Percentiles rank a stretch among this genome's conserved stretches.
Conservation (phyloP, 2,329 filamentous ascomycete species). For the Talaromyces sp. region DNA sequence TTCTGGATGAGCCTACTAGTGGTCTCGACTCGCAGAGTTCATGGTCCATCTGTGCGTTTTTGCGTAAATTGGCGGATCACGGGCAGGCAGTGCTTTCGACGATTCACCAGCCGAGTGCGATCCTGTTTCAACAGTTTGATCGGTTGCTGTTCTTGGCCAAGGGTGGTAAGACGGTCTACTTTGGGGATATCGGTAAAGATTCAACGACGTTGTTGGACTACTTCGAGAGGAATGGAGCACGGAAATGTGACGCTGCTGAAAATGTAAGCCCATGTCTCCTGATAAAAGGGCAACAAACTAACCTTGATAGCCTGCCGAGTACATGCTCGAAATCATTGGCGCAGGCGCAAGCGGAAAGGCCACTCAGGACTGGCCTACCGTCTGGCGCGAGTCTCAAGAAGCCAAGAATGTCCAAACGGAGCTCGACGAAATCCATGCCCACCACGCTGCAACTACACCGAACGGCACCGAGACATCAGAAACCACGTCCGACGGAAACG, state of each 20-base stretch:
- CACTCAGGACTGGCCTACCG: constrained; percentile 61
- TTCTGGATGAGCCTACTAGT: constrained; percentile 89
- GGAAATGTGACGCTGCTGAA: constrained; percentile 57
- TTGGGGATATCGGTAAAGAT: constrained; percentile 62
- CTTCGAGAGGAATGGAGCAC: constrained; percentile 63
- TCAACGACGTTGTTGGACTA: constrained; percentile 59
- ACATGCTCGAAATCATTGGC: constrained; percentile 59
- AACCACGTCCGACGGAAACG: constrained; percentile 47
- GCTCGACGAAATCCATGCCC: constrained; percentile 56
- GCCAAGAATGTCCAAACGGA: constrained; percentile 57
- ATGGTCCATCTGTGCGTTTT: constrained; percentile 79
- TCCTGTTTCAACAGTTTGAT: constrained; percentile 82
- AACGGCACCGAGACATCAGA: constrained; percentile 51
- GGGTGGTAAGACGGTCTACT: constrained; percentile 66
- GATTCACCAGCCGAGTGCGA: constrained; percentile 88
- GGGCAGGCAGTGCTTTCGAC: constrained; percentile 90
- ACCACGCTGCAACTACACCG: constrained; percentile 49
- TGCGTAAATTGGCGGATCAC: constrained; percentile 81
- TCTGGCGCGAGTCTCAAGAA: constrained; percentile 61
- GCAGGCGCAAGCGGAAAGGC: constrained; percentile 67
- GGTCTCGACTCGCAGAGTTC: constrained; percentile 88
- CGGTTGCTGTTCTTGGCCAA: constrained; percentile 61
- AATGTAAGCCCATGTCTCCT: constrained; percentile 45
- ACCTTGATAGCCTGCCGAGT: constrained; percentile 61
- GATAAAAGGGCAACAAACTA: not conserved